Conservation (phyloP, 805 yeast species). For the Candida ovalis region DNA sequence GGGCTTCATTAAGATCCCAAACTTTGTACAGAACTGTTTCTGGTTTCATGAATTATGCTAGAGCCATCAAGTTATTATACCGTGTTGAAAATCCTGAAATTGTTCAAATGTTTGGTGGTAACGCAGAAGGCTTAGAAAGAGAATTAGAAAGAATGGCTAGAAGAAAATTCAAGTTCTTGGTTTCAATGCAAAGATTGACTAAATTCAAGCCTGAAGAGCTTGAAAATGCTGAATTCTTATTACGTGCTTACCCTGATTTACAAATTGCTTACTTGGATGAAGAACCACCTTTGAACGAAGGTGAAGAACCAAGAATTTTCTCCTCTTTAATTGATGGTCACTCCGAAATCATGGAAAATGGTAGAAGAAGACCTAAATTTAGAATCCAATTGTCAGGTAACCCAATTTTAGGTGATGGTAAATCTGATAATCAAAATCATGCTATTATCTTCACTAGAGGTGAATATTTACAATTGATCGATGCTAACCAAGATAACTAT, state of each 20-base stretch:
- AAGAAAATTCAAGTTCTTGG: slow-evolving; percentile 76
- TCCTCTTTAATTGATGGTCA: slow-evolving; percentile 81
- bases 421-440: slow-evolving; percentile 83
- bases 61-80: slow-evolving; percentile 90
- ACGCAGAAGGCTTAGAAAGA: slow-evolving; percentile 92
- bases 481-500: slow-evolving; percentile 85
- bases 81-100: slow-evolving; percentile 94
- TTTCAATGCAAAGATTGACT: slow-evolving; percentile 82
- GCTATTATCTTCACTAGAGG: slow-evolving; percentile 78
- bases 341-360: slow-evolving; percentile 67
- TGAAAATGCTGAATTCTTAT: slow-evolving; percentile 75
- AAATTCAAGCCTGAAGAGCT: slow-evolving; percentile 69
- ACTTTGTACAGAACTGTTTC: slow-evolving; percentile 95
- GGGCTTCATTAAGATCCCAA: slow-evolving; percentile 98
- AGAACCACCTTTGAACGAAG: slow-evolving; percentile 72
- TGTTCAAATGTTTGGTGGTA: slow-evolving; percentile 98
- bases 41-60: slow-evolving; percentile 97
- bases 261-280: slow-evolving; percentile 93
- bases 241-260: slow-evolving; percentile 80
- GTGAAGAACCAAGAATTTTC: slow-evolving; percentile 67
- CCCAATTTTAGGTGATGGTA: slow-evolving; percentile 86
- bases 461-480: slow-evolving; percentile 79
- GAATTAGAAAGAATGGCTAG: slow-evolving; percentile 89
- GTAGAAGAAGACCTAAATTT: slow-evolving; percentile 72
- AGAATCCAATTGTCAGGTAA: slow-evolving; percentile 78